Base-by-base conservation (phyloP, 169 alveolate genomes). In the Plasmodium blacklocki region DNA sequence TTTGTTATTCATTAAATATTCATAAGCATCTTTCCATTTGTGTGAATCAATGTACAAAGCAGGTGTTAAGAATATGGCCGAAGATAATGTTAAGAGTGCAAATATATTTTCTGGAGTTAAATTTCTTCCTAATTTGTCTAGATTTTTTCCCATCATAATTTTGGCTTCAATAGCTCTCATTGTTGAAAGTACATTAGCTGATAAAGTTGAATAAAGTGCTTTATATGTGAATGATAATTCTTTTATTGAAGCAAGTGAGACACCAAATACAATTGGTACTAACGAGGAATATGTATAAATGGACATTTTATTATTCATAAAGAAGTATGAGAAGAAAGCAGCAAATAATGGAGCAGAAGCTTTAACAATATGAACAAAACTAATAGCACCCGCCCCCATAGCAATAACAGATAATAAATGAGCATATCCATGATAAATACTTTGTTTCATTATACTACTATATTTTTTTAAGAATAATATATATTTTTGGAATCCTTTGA, bases 201-300 rank as follows among this genome's bases (percentile, higher is more conserved):
- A 66, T 73, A 94, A 58, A 12, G 95, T 67, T 50, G 95, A 62
- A 19, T 73, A 89, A 19, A 91, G 62, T 6, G 94, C 96, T 58
- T 58, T 83, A 39, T 54, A 88, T n/a, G 76, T 90, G 63, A 88
- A 88, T 56, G 88, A 88, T 64, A 78, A 54, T 74, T 93, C 94
- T 85, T 80, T 56, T 63, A 47, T 59, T 14, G 97, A 83, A n/a
- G 97, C 94, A 72, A 93, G 60, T 5, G 94, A 92, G 7, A 93
- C 96, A 14, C 97, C 97, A 18, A 88, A 83, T 3, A 94, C 93
- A 49, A 94, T 89, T 45, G 97, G 97, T 6, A 94, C 6, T 56
- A 94, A 74, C 21, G 95, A 91, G 39, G 93, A 70, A 87, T 63
- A 94, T 9, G 97, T 87, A 49, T 74, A 71, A 19, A 93, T 29